Base-by-base conservation (phyloP, 2,329 filamentous ascomycete species). In the Ceratocystis huliohia region DNA sequence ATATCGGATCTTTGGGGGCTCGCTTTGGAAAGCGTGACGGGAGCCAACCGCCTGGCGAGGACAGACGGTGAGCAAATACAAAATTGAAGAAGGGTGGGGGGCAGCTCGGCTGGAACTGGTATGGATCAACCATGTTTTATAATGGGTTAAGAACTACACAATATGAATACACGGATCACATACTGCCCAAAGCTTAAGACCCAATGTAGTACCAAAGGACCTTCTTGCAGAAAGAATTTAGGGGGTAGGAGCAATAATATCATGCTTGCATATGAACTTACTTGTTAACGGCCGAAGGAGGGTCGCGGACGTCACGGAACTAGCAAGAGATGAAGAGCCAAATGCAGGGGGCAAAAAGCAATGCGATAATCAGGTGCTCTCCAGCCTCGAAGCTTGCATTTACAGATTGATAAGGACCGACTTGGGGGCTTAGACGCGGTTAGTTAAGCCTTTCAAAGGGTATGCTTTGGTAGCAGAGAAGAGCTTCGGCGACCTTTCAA, bases 1-100 rank as follows among this genome's bases (percentile, higher is more conserved):
- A 96, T 78, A 86, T 93, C 69, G 88, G 89, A 37, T 84, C 86
- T 1, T 82, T 93, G 69, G 87, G 88, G 1, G 84, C 83, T 10
- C 78, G 88, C 70, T 92, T 92, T 74, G 88, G 88, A 61, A 86
- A 83, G 76, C 76, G 82, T 64, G 81, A 83, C 66, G 76, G 76
- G 1, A 79, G 78, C 64, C 69, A 74, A 1, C 70, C 69, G 41
- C 71, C 70, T 13, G 63, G 64, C 5, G 67, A 68, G 13, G 67
- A 68, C 59, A 65, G 67, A 64, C 64, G 67, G 25, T 68, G 56
- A 66, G 28, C n/a, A 33, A 53, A 33, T 20, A 45, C 22, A 56
- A 56, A 6, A 15, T 25, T 3, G 7, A 22, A 56, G 50, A 25
- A 13, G 20, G 13, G 50, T 5, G 45, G 45, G 17, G 45, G 46